These are phyloP conservation scores for Gossypium sturtianum DNA, from an alignment of 345 rosid genomes.

Conservation along the genomic window DNA sequence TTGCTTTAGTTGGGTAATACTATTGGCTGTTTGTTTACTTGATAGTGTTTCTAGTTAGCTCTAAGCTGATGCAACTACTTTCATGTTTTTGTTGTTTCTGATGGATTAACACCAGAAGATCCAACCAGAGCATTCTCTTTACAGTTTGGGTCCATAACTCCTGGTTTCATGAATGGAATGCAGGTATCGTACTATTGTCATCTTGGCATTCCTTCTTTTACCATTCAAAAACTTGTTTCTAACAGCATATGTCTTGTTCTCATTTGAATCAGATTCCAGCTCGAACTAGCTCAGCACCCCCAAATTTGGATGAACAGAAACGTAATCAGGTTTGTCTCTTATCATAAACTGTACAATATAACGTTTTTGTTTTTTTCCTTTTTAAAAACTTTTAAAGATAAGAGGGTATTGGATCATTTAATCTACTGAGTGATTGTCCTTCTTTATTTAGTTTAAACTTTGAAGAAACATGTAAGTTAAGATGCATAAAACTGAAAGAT, in stretches of 20 bases:
- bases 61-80: not conserved
- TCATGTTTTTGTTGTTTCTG: not conserved
- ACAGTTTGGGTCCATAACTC: slow-evolving; percentile 85
- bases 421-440: slow-evolving; percentile 1
- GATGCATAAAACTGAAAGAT: not conserved
- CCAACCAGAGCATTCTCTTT: slow-evolving; percentile 59
- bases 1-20: not conserved
- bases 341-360: not conserved
- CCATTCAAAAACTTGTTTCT: not conserved
- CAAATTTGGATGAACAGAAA: slow-evolving; percentile 96
- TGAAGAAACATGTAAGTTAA: not conserved
- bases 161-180: slow-evolving; percentile 75
- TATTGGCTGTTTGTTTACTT: not conserved
- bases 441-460: not conserved
- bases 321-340: slow-evolving; percentile 58
- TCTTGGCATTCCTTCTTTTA: not conserved
- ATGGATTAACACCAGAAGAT: slow-evolving; percentile 41
- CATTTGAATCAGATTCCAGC: slow-evolving; percentile 66
- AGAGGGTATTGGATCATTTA: not conserved
- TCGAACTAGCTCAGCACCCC: slow-evolving; percentile 96
- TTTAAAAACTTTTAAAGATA: not conserved
- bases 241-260: slow-evolving; percentile 12
- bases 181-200: slow-evolving; percentile 35
- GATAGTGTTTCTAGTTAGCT: not conserved
- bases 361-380: not conserved